Evolutionary conservation across 345 rosid genomes (phyloP).

Genomic region (Citrus sinensis): DNA sequence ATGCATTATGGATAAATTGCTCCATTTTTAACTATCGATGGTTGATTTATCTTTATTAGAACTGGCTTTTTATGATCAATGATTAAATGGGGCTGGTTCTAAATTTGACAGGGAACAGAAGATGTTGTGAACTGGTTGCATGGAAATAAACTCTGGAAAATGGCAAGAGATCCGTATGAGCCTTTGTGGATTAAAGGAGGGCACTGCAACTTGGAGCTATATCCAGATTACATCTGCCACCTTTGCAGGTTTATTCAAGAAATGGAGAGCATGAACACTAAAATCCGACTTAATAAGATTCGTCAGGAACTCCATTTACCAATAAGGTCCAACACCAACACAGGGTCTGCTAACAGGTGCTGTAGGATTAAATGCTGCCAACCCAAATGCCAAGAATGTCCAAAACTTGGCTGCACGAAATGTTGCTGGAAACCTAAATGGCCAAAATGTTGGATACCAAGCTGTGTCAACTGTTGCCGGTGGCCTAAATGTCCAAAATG

Average conservation of each 20-base stretch:
- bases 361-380: conserved; percentile 45
- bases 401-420: conserved; percentile 22
- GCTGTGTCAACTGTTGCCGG: conserved; percentile 43
- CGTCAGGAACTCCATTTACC: conserved; percentile 46
- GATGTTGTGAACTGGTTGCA: conserved; percentile 97
- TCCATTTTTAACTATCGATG: not conserved
- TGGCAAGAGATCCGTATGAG: conserved; percentile 86
- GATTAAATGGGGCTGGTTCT: not conserved
- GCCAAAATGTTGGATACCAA: conserved; percentile 41
- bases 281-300: conserved; percentile 69
- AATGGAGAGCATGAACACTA: conserved; percentile 80
- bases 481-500: conserved; percentile 41
- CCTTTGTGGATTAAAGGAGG: conserved; percentile 99
- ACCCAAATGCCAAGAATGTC: conserved; percentile 43
- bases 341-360: conserved; percentile 25
- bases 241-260: conserved; percentile 76
- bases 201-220: conserved; percentile 95
- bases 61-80: not conserved
- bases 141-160: conserved; percentile 87
- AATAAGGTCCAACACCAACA: conserved; percentile 27
- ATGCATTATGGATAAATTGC: not conserved
- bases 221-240: conserved; percentile 88
- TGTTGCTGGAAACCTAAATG: conserved; percentile 36
- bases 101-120: conserved; percentile 77
- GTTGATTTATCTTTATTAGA: not conserved